A percentile compares a stretch with the other conserved stretches of the same genome.
phyloP scores from a whole-genome alignment of 2,329 filamentous ascomycete species.

The Aspergillus proliferans region DNA sequence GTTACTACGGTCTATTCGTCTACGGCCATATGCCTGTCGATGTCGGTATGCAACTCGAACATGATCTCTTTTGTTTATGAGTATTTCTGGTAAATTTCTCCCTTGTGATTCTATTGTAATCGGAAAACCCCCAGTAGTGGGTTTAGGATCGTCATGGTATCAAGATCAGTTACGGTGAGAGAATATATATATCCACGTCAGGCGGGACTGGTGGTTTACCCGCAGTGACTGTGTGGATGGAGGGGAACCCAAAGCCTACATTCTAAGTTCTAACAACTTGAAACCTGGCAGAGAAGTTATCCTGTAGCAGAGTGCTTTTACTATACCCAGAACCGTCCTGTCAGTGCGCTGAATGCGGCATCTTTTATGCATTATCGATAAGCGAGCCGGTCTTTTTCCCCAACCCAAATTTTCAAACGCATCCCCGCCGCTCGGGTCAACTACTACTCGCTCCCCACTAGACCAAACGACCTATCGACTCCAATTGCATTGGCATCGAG shows the following conservation, averaged over 20 bases:
- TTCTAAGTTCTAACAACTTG: neutral
- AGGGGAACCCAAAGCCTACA: too few species aligned
- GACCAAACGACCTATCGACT: neutral
- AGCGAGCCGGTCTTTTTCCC: conserved; percentile 27
- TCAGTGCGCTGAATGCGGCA: conserved; percentile 24
- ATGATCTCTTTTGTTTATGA: conserved; percentile 30
- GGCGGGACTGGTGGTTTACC: too few species aligned
- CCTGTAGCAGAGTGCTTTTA: neutral
- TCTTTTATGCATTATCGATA: conserved; percentile 30
- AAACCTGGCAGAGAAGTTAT: neutral
- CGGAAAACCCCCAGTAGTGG: neutral
- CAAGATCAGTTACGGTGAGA: too few species aligned
- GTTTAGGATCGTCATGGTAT: neutral
- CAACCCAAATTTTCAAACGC: conserved; percentile 16
- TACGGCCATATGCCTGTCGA: conserved; percentile 3
- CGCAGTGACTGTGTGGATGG: too few species aligned
- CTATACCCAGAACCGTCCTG: neutral
- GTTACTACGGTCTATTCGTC: neutral
- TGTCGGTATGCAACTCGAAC: conserved; percentile 21
- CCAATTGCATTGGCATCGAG: too few species aligned
- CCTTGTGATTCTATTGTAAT: too few species aligned
- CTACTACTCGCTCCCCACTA: conserved; percentile 6
- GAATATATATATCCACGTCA: too few species aligned
- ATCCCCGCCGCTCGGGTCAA: neutral
- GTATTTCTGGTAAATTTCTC: neutral